A percentile compares a stretch with the other conserved stretches of the same genome.
phyloP scores from a whole-genome alignment of 768 basidiomycete species.

The Russula compacta region DNA sequence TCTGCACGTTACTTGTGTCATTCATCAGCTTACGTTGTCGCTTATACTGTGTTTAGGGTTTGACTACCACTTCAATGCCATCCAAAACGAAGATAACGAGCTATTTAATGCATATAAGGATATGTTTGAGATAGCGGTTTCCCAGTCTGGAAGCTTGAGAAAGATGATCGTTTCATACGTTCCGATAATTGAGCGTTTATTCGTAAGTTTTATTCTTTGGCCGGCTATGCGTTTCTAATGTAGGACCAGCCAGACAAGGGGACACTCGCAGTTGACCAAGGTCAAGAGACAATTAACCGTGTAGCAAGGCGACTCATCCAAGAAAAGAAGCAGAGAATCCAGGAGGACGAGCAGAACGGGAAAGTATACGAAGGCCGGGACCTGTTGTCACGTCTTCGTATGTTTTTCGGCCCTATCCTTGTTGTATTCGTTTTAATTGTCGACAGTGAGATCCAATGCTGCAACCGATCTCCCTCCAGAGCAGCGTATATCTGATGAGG shows the following conservation, averaged over 20 bases:
- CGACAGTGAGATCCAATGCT: constrained; percentile 72
- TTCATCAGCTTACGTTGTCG: not conserved
- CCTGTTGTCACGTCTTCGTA: constrained; percentile 67
- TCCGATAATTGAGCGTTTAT: constrained; percentile 44
- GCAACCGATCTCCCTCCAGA: constrained; percentile 59
- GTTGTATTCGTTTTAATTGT: not conserved
- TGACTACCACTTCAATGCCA: constrained; percentile 79
- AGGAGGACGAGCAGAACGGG: constrained; percentile 47
- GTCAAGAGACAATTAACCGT: constrained; percentile 52
- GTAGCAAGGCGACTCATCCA: constrained; percentile 70
- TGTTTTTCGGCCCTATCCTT: constrained; percentile 25
- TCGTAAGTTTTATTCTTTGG: constrained; percentile 36
- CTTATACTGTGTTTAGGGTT: constrained; percentile 43
- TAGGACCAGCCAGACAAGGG: constrained; percentile 43
- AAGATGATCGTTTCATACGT: constrained; percentile 47
- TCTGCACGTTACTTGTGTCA: not conserved
- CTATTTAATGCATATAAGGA: constrained; percentile 75
- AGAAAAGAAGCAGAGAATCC: constrained; percentile 67
- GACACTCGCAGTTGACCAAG: constrained; percentile 41
- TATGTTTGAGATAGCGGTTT: constrained; percentile 69
- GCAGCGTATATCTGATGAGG: constrained; percentile 76
- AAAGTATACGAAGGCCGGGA: constrained; percentile 55
- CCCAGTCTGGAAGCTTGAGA: constrained; percentile 40
- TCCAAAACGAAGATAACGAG: constrained; percentile 70
- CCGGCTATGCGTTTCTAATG: not conserved